Conservation (phyloP, 495 filamentous ascomycete genomes). For the Penicillium soppii region DNA sequence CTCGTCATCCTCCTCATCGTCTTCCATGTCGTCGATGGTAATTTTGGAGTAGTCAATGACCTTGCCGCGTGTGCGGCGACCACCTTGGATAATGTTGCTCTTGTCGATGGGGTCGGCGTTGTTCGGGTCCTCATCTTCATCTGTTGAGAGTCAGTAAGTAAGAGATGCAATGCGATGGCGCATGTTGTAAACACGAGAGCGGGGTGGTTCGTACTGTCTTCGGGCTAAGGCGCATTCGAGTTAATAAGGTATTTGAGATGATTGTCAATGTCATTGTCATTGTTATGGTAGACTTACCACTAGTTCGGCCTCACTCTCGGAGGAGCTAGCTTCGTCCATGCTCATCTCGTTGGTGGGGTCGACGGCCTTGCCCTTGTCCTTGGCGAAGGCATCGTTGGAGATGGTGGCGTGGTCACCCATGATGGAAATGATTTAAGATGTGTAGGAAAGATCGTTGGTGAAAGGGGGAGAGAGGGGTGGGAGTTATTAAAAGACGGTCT, state of each 20-base stretch:
- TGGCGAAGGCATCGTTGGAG: slow-evolving; percentile 38
- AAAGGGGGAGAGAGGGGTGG: slow-evolving; percentile 5
- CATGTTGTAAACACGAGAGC: slow-evolving; percentile 9
- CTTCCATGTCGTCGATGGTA: slow-evolving; percentile 64
- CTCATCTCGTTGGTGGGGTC: slow-evolving; percentile 53
- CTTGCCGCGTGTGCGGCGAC: slow-evolving; percentile 83
- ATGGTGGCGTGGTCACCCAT: slow-evolving; percentile 41
- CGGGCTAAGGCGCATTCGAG: slow-evolving; percentile 31
- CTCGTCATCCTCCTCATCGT: slow-evolving; percentile 81
- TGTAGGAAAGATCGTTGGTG: slow-evolving; percentile 5
- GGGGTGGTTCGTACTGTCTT: slow-evolving; percentile 25
- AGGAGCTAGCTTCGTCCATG: slow-evolving; percentile 69
- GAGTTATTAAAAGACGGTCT: slow-evolving; percentile 27
- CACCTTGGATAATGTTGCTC: slow-evolving; percentile 76
- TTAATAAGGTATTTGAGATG: too few species aligned
- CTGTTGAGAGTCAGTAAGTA: slow-evolving; percentile 19
- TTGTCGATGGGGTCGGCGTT: slow-evolving; percentile 81
- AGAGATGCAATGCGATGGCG: background rate
- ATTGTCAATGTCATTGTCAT: too few species aligned
- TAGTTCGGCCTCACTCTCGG: slow-evolving; percentile 66
- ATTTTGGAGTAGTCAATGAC: slow-evolving; percentile 80
- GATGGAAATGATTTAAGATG: slow-evolving; percentile 14
- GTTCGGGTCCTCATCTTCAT: slow-evolving; percentile 72
- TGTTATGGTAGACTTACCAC: slow-evolving; percentile 44
- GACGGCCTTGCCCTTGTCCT: slow-evolving; percentile 64